Conservation (phyloP, 2,329 filamentous ascomycete genomes). For the Arthroderma sp. region DNA sequence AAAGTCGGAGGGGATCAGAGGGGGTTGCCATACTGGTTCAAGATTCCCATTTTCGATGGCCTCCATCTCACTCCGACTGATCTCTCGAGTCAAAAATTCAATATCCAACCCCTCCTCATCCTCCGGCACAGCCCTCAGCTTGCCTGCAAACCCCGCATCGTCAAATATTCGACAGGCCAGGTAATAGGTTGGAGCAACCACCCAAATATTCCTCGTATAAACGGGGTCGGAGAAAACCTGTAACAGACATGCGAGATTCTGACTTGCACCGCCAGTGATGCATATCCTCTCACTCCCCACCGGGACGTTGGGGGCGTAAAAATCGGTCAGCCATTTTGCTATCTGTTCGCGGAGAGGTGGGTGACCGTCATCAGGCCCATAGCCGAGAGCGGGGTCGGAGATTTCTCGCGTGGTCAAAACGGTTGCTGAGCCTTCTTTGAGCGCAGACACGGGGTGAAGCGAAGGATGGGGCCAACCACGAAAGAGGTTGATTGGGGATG, state of each 20-base stretch:
- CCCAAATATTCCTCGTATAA: conserved; percentile 64
- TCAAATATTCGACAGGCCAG: conserved; percentile 76
- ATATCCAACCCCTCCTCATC: conserved; percentile 67
- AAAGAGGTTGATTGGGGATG: conserved; percentile 28
- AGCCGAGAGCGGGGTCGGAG: conserved; percentile 54
- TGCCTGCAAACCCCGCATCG: conserved; percentile 59
- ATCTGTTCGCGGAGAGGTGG: conserved; percentile 52
- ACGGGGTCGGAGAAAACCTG: conserved; percentile 68
- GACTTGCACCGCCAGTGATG: conserved; percentile 73
- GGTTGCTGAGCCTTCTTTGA: conserved; percentile 47
- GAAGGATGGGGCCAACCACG: conserved; percentile 37
- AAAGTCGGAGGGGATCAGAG: background rate
- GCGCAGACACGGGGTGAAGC: conserved; percentile 52
- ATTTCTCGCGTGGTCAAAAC: conserved; percentile 49
- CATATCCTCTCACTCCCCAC: conserved; percentile 51
- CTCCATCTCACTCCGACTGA: conserved; percentile 38
- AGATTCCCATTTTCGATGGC: conserved; percentile 26
- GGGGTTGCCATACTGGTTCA: conserved; percentile 29
- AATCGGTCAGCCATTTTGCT: conserved; percentile 54
- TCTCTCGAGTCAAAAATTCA: conserved; percentile 40
- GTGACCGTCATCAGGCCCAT: conserved; percentile 67
- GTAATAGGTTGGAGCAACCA: conserved; percentile 71
- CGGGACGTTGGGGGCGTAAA: conserved; percentile 39
- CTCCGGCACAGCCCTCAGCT: conserved; percentile 58
- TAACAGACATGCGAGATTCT: conserved; percentile 65